Conservation (phyloP, 495 filamentous ascomycete species). For the Sporormia fimetaria region DNA sequence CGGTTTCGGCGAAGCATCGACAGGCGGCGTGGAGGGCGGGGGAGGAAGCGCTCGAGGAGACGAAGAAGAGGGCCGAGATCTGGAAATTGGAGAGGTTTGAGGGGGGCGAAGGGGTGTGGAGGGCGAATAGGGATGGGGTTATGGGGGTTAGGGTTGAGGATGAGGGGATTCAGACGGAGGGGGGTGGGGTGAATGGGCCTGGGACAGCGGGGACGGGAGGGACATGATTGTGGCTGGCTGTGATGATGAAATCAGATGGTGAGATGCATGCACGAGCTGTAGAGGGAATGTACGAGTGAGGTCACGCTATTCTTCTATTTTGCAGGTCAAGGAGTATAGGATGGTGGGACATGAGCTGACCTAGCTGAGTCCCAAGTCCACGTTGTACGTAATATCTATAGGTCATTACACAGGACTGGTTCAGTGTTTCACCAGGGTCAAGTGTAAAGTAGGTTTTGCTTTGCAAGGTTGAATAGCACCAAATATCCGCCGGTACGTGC, state of each 20-base stretch:
- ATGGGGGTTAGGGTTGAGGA: constrained; percentile 35
- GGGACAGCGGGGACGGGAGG: neutral
- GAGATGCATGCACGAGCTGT: neutral
- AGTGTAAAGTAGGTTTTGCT: too few species aligned
- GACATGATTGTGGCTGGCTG: neutral
- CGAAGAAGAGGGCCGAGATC: constrained; percentile 77
- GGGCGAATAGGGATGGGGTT: constrained; percentile 75
- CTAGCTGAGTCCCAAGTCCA: too few species aligned
- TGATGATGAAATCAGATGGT: neutral
- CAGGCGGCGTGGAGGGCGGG: constrained; percentile 78
- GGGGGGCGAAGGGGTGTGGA: constrained; percentile 69
- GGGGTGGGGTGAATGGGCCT: neutral
- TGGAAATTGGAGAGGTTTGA: constrained; percentile 94
- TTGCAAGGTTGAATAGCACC: too few species aligned
- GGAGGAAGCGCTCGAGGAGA: constrained; percentile 79
- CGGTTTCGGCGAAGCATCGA: constrained; percentile 77
- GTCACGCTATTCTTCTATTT: too few species aligned
- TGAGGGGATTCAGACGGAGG: neutral
- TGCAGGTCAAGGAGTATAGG: too few species aligned
- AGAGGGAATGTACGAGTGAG: too few species aligned
- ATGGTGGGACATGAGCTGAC: too few species aligned
- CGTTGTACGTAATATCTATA: too few species aligned
- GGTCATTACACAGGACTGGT: too few species aligned
- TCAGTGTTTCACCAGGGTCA: too few species aligned
- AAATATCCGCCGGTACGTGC: too few species aligned